Evolutionary conservation across 2,329 filamentous ascomycete species (phyloP), one percentile per base, ranked within the genome.

Genomic region (Hypocrella siamensis): DNA sequence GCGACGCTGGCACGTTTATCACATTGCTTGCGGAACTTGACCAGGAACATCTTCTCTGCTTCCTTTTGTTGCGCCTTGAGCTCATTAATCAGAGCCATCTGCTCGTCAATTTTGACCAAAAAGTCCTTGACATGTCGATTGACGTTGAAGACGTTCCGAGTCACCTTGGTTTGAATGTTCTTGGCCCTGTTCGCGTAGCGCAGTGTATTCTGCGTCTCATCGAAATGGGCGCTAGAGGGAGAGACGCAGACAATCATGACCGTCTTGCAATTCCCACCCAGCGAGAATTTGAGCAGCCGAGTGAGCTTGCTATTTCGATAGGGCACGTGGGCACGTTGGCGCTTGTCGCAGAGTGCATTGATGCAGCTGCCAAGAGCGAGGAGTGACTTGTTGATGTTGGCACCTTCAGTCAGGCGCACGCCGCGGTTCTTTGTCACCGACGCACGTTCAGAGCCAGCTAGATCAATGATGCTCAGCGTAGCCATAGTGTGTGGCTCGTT

Each of bases 191-290:
- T 96, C 31, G 90, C 90, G 48, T 98, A 98, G 45, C 92, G 81
- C 14, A 98, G 66, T 0, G 90, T 98, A 54, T 98, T 98, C 47
- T 98, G 90, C 0, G 88, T 94, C 58, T 98, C 90, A 53, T 98
- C 90, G 45, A 90, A 98, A 56, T 98, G 90, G 5, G 82, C 80
- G 47, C 90, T 96, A 1, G 85, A 94, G 2, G 90, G 90, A 44
- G 86, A 94, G 33, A 98, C 83, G 47, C 90, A 98, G 17, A 98
- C 90, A 53, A 98, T 96, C 90, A 98, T 98, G 52, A 98, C 90
- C 0, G 90, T 98, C 58, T 86, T 92, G 67, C 90, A 98, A 55
- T 98, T 98, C 3, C 90, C 90, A 19, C 90, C 90, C 0, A 98
- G 71, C 1, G 88, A 93, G 57, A 98, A 98, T 48, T 98, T 98